Conservation (phyloP, 1,284 basidiomycete genomes). For the Ustilago esculenta region DNA sequence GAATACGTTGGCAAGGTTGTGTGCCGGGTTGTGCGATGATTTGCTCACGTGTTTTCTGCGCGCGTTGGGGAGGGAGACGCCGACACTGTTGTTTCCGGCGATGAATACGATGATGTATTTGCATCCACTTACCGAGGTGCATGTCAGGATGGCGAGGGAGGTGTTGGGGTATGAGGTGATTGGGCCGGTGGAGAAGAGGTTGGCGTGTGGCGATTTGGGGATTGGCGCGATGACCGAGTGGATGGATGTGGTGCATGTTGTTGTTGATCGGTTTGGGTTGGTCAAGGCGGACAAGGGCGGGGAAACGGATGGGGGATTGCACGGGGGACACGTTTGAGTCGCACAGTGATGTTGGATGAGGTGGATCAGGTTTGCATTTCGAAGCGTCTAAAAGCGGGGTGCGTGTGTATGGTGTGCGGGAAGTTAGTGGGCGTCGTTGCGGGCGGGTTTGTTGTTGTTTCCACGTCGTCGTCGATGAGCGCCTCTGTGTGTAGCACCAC, state of each 20-base stretch:
- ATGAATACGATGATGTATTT: conserved; percentile 99
- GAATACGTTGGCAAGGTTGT: conserved; percentile 92
- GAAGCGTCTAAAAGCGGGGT: too few relatives aligned
- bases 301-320: not conserved
- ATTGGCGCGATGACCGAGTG: conserved; percentile 64
- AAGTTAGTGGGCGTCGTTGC: too few relatives aligned
- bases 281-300: not conserved
- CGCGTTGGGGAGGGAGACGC: conserved; percentile 81
- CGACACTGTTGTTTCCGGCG: conserved; percentile 90
- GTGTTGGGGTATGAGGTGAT: conserved; percentile 81
- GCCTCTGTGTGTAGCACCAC: conserved; percentile 62
- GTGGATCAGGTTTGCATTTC: too few relatives aligned
- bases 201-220: conserved; percentile 95
- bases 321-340: not conserved
- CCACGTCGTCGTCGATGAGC: conserved; percentile 22
- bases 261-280: conserved; percentile 33
- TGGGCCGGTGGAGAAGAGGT: conserved; percentile 83
- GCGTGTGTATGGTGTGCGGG: too few relatives aligned
- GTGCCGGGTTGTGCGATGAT: conserved; percentile 88
- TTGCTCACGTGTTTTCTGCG: conserved; percentile 88
- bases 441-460: conserved; percentile 3
- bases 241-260: conserved; percentile 47
- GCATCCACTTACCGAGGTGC: conserved; percentile 88
- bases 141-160: conserved; percentile 77
- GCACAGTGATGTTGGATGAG: too few relatives aligned